These are phyloP conservation scores for Cucurbita ficifolia DNA, from an alignment of 306 rosid species.

Conservation along the genomic window DNA sequence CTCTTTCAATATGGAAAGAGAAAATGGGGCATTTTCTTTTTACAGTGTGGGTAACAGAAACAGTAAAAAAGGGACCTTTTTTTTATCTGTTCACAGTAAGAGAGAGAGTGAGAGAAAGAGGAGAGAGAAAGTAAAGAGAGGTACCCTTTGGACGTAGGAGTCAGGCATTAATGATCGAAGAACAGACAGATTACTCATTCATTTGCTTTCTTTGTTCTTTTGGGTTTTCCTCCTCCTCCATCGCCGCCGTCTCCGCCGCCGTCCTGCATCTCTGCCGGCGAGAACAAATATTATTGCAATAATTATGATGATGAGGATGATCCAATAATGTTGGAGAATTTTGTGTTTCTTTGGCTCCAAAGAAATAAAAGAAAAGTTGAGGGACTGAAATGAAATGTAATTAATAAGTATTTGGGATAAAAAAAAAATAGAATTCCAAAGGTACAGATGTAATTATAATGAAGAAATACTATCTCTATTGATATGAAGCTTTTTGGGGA, in stretches of 20 bases:
- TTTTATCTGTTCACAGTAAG: not conserved
- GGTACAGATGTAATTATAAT: no score
- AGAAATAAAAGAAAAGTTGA: not conserved
- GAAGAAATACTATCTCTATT: no score
- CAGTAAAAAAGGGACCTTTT: not conserved
- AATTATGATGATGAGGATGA: not conserved
- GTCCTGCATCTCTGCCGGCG: not conserved
- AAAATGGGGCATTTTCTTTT: not conserved
- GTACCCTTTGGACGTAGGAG: constrained; percentile 8
- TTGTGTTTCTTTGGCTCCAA: not conserved
- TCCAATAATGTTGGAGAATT: not conserved
- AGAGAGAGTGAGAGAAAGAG: not conserved
- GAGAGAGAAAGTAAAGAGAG: not conserved
- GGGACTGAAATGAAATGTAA: not conserved
- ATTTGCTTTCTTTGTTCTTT: constrained; percentile 5
- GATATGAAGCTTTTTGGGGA: no score
- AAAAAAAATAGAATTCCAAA: no score
- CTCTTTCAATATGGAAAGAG: not conserved
- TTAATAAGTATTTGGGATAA: not conserved
- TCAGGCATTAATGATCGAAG: constrained; percentile 9
- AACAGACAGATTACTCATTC: constrained; percentile 6
- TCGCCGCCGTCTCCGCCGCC: not conserved
- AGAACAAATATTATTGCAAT: no score
- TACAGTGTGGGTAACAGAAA: not conserved
- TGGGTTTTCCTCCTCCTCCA: not conserved